Conservation (phyloP, 768 basidiomycete genomes). For the Mycena rebaudengoi region DNA sequence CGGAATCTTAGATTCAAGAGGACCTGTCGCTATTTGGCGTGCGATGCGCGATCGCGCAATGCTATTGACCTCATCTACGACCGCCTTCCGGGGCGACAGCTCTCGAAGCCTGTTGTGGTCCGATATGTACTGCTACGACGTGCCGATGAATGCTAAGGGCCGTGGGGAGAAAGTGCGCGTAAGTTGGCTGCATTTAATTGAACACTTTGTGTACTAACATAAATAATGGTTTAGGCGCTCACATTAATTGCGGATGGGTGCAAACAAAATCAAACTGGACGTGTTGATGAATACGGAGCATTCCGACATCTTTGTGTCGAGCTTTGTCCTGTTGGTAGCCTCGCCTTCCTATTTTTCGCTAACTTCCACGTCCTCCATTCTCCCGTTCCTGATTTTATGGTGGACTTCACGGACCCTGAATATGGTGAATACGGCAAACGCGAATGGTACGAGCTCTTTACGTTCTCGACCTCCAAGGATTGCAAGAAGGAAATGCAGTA, state of each 20-base stretch:
- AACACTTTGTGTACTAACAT: too few species aligned
- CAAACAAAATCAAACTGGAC: constrained; percentile 43
- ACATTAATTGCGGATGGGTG: constrained; percentile 36
- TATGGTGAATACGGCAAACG: constrained; percentile 35
- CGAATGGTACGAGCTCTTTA: constrained; percentile 37
- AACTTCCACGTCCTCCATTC: constrained; percentile 38
- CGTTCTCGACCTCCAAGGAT: constrained; percentile 29
- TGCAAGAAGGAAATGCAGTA: constrained; percentile 34
- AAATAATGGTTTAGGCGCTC: constrained; percentile 32
- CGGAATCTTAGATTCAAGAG: not conserved
- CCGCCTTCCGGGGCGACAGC: constrained; percentile 32
- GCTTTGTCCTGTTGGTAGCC: constrained; percentile 39
- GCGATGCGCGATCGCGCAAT: constrained; percentile 28
- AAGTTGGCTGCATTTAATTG: not conserved
- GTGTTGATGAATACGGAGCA: constrained; percentile 38
- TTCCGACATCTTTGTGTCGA: constrained; percentile 36
- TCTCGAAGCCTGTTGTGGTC: constrained; percentile 22
- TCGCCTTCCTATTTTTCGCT: constrained; percentile 37
- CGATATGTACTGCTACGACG: constrained; percentile 16
- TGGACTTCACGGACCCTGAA: constrained; percentile 33
- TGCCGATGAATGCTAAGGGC: constrained; percentile 16
- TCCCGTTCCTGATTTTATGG: constrained; percentile 30
- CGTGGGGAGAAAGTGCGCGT: not conserved
- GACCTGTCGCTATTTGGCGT: not conserved
- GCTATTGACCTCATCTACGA: constrained; percentile 23